Evolutionary conservation across 2,329 filamentous ascomycete genomes (phyloP), one percentile per base, ranked within the genome.

Genomic region (Phoma sp.): DNA sequence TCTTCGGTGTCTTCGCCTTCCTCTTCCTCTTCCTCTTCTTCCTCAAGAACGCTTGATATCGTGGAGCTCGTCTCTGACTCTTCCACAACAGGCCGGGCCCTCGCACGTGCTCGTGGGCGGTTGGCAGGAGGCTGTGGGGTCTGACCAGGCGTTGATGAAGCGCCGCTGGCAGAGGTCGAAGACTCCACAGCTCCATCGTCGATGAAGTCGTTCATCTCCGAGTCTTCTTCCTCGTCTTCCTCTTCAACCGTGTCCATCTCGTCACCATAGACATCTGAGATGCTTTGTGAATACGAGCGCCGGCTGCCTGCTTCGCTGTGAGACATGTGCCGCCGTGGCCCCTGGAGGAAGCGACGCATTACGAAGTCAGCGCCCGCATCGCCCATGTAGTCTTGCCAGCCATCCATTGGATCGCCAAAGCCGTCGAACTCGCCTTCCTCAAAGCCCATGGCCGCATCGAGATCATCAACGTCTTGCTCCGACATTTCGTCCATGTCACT

Each of bases 401-500:
- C 67, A 6, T 68, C 65, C 49, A 68, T 60, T 14, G 60, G 61
- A 10, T 71, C 69, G 35, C 65, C 71, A 47, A 71, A 73, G 35
- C 51, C 64, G 25, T 73, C 73, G 24, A 62, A 74, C 44, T 69
- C 71, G 13, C 55, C 51, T 57, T 74, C 68, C 60, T 78, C 69
- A 74, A 80, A 58, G 66, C 77, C 71, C 70, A 79, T 54, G 57
- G 74, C 71, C 27, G 63, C 64, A 13, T 56, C 53, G 59, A 77
- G 67, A 62, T 80, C 71, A 55, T 76, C 75, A 38, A 66, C 58
- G 38, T 73, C 72, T 23, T 70, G 71, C 55, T 78, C 74, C 22
- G 71, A 75, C 54, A 73, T 71, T 14, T 78, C 76, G 50, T 78
- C 75, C 57, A 78, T 76, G 48, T 79, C 79, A 52, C 75, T 81